Evolutionary conservation across 768 basidiomycete species (phyloP), one percentile per base, ranked within the genome.

Genomic region (Gloeopeniophorella convolvens): DNA sequence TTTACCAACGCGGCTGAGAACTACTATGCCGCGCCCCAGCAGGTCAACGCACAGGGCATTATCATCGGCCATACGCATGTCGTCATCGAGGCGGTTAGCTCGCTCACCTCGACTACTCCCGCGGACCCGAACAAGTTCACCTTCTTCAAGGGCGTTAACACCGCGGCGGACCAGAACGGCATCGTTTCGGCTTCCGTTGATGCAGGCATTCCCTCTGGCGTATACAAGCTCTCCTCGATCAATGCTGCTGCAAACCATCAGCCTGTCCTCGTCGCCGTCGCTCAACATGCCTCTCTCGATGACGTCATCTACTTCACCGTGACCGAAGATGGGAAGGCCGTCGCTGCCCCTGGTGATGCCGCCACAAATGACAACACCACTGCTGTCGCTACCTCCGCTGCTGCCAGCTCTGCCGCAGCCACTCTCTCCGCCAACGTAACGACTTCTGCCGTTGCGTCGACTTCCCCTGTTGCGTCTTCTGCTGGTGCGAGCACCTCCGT

Each of bases 91-190:
- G 30, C 52, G 51, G 62, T 83, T 58, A 37, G 56, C 36, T 65
- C 72, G 4, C 53, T 80, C 31, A 62, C 62, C n/a, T 67, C 72
- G 49, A 72, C 72, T n/a, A 60, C 61, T 1, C 61, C 71, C 27
- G 69, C 72, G 30, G 69, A 82, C 62, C 75, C 80, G 5, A 67
- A 62, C 47, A 66, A 66, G 39, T 84, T 85, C 57, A 70, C 68
- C 24, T 84, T 83, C 70, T 84, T 85, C 78, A 79, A 80, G 74
- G 83, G 69, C 57, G 66, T 71, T 53, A 76, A 71, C 54, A 50
- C 36, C 5, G 3, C 23, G 10, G 47, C 52, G 64, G 66, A 18
- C 49, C 1, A 4, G 42, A 67, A 68, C 50, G 83, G 82, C 35
- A 59, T 74, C 1, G 68, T 84, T 10, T 66, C 69, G 5, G 73